Conservation (phyloP, 106 monocot species). For the Chionographis japonica region DNA sequence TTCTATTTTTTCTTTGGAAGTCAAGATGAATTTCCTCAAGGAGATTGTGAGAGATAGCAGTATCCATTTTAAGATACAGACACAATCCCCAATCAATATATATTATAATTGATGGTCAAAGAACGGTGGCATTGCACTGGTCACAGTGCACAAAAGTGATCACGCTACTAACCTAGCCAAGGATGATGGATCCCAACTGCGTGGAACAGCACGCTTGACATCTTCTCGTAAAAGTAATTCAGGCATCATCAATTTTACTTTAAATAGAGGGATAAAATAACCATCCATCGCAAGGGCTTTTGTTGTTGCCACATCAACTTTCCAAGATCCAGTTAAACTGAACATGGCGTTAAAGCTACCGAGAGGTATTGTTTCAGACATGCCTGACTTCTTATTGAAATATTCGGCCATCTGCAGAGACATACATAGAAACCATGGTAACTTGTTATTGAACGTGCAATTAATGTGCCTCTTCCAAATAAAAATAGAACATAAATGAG, state of each 20-base stretch:
- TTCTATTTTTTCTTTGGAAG: too few relatives aligned
- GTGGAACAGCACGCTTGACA: conserved; percentile 59
- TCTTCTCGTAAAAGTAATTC: conserved; percentile 48
- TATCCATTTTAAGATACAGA: neutral
- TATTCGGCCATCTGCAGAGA: conserved; percentile 70
- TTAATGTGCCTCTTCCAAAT: neutral
- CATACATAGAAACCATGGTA: neutral
- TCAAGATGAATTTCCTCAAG: neutral
- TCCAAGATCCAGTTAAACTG: conserved; percentile 79
- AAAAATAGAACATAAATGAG: too few relatives aligned
- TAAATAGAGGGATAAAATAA: conserved; percentile 58
- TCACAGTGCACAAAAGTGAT: neutral
- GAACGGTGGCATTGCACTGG: too few relatives aligned
- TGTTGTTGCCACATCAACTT: conserved; percentile 54
- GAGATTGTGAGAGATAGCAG: neutral
- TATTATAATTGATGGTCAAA: too few relatives aligned
- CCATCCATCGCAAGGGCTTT: conserved; percentile 78
- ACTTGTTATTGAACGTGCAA: neutral
- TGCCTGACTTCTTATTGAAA: conserved; percentile 71
- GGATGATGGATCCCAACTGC: conserved; percentile 71
- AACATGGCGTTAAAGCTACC: conserved; percentile 93
- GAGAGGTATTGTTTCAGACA: conserved; percentile 56
- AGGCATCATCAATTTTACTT: conserved; percentile 33
- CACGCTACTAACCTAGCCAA: conserved; percentile 70
- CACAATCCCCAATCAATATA: neutral